These are phyloP conservation scores for Solanum bulbocastanum DNA, from an alignment of 257 asterid species.

Conservation along the genomic window DNA sequence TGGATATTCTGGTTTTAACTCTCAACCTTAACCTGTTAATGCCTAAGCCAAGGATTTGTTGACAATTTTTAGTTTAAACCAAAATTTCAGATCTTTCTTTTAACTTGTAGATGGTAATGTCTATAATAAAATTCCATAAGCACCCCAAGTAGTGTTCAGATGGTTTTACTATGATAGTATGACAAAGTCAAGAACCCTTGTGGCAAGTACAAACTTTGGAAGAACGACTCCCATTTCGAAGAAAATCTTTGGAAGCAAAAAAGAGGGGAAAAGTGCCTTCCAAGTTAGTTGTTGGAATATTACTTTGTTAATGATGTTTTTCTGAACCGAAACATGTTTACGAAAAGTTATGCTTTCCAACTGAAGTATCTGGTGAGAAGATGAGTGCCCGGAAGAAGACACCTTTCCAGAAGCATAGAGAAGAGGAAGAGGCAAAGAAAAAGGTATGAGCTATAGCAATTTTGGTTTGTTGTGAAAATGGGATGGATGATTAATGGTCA, in stretches of 20 bases:
- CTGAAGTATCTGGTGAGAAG: constrained; percentile 10
- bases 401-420: constrained; percentile 91
- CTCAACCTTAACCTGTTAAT: no score
- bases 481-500: neutral
- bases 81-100: neutral
- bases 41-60: no score
- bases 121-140: neutral
- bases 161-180: neutral
- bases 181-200: neutral
- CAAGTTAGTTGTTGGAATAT: neutral
- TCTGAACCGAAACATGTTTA: neutral
- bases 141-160: neutral
- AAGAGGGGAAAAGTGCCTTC: neutral
- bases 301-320: neutral
- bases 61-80: neutral
- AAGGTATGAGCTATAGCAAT: constrained; percentile 24
- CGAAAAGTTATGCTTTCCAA: constrained; percentile 5
- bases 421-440: constrained; percentile 88
- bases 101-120: neutral
- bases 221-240: neutral
- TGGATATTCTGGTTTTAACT: no score
- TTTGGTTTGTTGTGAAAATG: neutral
- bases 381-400: constrained; percentile 86
- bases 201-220: neutral
- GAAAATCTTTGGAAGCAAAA: neutral